phyloP scores from a whole-genome alignment of 1,284 basidiomycete genomes.

The Ganoderma meredithae region DNA sequence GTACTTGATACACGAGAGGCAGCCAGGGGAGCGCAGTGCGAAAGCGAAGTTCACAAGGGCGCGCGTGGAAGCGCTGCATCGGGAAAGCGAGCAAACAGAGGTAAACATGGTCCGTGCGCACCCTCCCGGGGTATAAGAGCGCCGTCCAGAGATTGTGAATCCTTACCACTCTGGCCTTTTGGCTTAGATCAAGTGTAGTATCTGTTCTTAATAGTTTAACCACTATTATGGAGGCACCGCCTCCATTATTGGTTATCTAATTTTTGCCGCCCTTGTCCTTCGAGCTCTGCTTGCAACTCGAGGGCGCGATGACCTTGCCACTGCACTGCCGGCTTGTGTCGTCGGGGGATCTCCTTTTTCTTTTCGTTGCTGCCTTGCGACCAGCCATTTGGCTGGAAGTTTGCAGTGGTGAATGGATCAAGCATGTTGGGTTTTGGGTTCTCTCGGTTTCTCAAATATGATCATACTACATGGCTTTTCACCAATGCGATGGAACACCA shows the following conservation, averaged over 20 bases:
- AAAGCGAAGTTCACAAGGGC: no score
- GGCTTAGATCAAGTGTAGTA: constrained; percentile 98
- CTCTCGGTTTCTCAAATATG: background rate
- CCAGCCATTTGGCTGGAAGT: constrained; percentile 7
- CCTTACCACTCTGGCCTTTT: constrained; percentile 89
- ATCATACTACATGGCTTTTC: no score
- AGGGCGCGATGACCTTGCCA: constrained; percentile 36
- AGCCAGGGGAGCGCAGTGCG: no score
- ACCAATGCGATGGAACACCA: no score
- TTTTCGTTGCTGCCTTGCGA: constrained; percentile 13
- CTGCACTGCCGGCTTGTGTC: constrained; percentile 35
- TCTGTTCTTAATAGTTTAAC: constrained; percentile 89
- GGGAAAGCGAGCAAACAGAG: background rate
- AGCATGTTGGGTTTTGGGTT: background rate
- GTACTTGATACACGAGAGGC: no score
- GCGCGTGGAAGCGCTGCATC: background rate
- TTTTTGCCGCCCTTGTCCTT: constrained; percentile 35
- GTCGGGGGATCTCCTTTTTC: constrained; percentile 34
- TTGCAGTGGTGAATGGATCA: constrained; percentile 13
- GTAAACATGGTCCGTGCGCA: constrained; percentile 17
- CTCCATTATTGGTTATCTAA: constrained; percentile 42
- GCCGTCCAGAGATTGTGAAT: constrained; percentile 9
- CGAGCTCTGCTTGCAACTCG: constrained; percentile 37
- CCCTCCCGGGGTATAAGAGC: background rate
- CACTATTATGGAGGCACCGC: constrained; percentile 64